These are phyloP conservation scores for Atalantia buxifolia DNA, from an alignment of 345 rosid genomes.

Conservation along the genomic window DNA sequence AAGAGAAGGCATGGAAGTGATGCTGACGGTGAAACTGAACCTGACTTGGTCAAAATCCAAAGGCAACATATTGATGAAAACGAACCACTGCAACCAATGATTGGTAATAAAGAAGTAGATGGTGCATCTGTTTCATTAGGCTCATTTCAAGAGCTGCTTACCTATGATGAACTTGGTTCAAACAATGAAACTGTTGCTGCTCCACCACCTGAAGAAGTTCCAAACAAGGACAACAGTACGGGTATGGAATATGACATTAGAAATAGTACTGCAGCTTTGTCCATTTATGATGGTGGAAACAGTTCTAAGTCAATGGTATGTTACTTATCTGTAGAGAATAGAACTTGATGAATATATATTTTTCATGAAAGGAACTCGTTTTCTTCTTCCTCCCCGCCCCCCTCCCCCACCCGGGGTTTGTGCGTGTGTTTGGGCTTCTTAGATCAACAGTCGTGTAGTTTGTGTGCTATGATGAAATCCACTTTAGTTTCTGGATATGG, in stretches of 20 bases:
- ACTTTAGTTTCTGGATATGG: not conserved
- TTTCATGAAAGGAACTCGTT: not conserved
- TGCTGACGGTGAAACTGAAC: slow-evolving; percentile 23
- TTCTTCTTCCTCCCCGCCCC: no score
- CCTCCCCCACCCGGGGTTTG: not conserved
- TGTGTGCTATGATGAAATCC: not conserved
- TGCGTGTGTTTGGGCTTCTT: not conserved
- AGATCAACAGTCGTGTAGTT: not conserved
- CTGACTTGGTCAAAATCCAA: slow-evolving; percentile 10
- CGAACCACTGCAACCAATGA: slow-evolving; percentile 17
- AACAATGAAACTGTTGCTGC: slow-evolving; percentile 18
- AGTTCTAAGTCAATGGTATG: slow-evolving; percentile 32
- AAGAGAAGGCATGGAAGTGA: slow-evolving; percentile 15
- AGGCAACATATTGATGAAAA: slow-evolving; percentile 5
- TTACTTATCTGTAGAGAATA: not conserved
- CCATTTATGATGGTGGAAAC: slow-evolving; percentile 19
- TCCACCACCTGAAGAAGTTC: slow-evolving; percentile 26
- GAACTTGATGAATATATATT: not conserved
- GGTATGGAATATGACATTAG: slow-evolving; percentile 17
- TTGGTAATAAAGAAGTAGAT: slow-evolving; percentile 16
- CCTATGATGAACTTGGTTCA: slow-evolving; percentile 11
- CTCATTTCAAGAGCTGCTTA: slow-evolving; percentile 14
- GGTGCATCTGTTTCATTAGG: slow-evolving; percentile 11
- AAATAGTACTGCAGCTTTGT: slow-evolving; percentile 2
- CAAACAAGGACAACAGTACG: not conserved